Conservation (phyloP, 768 basidiomycete genomes). For the Mycena rebaudengoi region DNA sequence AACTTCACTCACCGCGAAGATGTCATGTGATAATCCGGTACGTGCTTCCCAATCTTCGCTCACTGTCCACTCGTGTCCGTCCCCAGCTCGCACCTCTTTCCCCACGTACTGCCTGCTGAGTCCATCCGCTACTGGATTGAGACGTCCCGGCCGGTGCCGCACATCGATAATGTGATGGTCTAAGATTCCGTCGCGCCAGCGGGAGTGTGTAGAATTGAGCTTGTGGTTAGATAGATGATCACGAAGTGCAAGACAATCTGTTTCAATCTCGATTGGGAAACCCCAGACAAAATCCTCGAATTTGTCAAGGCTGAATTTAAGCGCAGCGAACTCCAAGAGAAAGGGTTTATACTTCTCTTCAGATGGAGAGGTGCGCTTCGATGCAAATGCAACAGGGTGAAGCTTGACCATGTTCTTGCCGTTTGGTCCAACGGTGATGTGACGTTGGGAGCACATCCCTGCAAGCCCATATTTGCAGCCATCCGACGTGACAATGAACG, state of each 20-base stretch:
- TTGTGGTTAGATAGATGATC: conserved; percentile 34
- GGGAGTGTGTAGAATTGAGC: conserved; percentile 31
- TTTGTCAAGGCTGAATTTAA: conserved; percentile 28
- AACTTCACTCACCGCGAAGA: no score
- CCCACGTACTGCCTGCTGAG: no score
- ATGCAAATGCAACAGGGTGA: no score
- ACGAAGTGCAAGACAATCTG: conserved; percentile 22
- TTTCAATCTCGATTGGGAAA: conserved; percentile 31
- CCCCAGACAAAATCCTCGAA: conserved; percentile 27
- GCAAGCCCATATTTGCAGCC: conserved; percentile 39
- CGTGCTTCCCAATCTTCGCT: conserved; percentile 23
- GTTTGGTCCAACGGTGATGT: conserved; percentile 11
- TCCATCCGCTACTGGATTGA: no score
- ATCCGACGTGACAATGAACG: conserved; percentile 40
- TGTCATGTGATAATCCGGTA: conserved; percentile 6
- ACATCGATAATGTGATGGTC: conserved; percentile 28
- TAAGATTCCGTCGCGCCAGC: conserved; percentile 28
- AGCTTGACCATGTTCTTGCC: conserved; percentile 17
- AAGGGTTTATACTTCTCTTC: conserved; percentile 41
- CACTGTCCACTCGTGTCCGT: conserved; percentile 32
- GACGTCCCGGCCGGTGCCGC: no score
- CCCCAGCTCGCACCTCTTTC: conserved; percentile 1
- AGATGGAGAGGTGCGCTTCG: no score
- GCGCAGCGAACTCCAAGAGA: conserved; percentile 39
- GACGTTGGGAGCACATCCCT: conserved; percentile 31